Evolutionary conservation across 148 eudicot species (phyloP), one percentile per base, ranked within the genome.

Genomic region (Polygonum maritimum): DNA sequence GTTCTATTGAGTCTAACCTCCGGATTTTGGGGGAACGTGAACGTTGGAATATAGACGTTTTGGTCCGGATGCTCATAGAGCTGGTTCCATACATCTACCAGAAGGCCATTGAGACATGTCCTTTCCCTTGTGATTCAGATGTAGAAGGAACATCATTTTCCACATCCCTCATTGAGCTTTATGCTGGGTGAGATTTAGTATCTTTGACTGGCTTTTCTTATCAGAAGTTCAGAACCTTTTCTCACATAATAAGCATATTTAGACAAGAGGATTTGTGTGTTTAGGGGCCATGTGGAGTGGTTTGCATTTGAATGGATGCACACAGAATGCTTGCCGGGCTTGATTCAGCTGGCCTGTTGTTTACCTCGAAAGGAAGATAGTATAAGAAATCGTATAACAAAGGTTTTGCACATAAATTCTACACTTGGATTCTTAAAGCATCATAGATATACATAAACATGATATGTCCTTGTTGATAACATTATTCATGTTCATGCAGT

Each of bases 281-380:
- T 75, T 89, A 94, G 98, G 89, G 97, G 92, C 74, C 86, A 79
- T 76, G 89, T 85, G 78, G 98, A 90, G 69, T 94, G 98, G 98
- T 85, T 87, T 84, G 81, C 89, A 70, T 94, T 94, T 89, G 98
- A 92, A 75, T 94, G 97, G 98, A 83, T 94, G 87, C 98, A 92
- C 78, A 48, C 71, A 77, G 95, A 94, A 63, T 94, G 98, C 86
- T 86, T 92, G 73, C 96, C 97, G 7, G 74, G 67, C 81, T 85
- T 92, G 82, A 88, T 94, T 85, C 91, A 86, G 70, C 84, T 94
- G 35, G 88, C 86, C 75, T 90, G 90, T 75, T 82, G 89, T 73
- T 88, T 94, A 82, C 94, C 97, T 71, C 96, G 84, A 81, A 94
- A 92, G 81, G 98, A 94, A 84, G 98, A 94, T 79, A 83, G 80